Evolutionary conservation across 768 basidiomycete genomes (phyloP), one percentile per base, ranked within the genome.

Genomic region (Termitomyces bulborhizus): DNA sequence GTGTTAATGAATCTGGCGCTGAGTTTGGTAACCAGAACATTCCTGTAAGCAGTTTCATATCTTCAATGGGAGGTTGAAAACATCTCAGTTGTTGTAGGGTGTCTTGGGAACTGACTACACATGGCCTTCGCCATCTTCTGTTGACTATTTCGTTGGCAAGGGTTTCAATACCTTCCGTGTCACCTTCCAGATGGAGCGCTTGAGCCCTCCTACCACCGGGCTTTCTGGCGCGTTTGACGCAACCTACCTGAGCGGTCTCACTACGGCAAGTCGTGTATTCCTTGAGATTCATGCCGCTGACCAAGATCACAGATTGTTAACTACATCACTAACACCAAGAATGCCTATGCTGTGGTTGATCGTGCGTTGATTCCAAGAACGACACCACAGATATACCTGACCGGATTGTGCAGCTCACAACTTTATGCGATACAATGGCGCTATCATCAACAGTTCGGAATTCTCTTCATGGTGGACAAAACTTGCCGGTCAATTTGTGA

Each of bases 91-190:
- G 3, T 45, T 53, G 45, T 43, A 73, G 71, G 75, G 75, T 49
- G 64, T 64, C 32, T 66, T 75, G 29, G 72, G 71, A 40, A 75
- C 59, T 11, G 72, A 76, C 53, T 76, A 83, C 63, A 82, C 74
- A 34, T 82, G 78, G 77, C 79, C 82, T 24, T 68, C 68, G 42
- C 67, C 71, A 18, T 74, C 72, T 42, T 71, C 71, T 26, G 69
- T 73, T 51, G 70, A 71, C 51, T 84, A 68, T 72, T 84, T 84
- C 66, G 69, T 80, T 46, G 67, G 63, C 15, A 67, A 80, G 61
- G 82, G 82, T 29, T 79, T 84, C 71, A 83, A 83, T 69, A 73
- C 78, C 13, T 84, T 84, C 80, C 81, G 82, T 55, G 68, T 85
- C 57, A 76, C 82, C 6, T 85, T 85, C 78, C 62, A 72, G 57